A percentile compares a stretch with the other conserved stretches of the same genome.
Conservation (phyloP, 495 filamentous ascomycete species). For the Staphylotrichum longicolle region DNA sequence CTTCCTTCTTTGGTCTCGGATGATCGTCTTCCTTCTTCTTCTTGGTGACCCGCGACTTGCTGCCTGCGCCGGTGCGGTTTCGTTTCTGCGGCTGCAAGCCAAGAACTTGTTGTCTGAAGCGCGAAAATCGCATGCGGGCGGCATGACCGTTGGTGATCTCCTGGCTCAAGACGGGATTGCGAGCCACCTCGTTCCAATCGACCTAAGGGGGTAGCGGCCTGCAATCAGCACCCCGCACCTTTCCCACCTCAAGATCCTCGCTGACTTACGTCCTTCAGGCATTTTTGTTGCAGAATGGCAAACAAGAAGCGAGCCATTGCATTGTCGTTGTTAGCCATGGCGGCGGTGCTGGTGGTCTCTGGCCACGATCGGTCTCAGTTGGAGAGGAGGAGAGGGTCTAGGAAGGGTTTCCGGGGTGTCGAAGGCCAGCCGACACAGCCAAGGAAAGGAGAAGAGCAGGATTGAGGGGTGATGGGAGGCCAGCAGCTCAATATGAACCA, state of each 20-base stretch:
- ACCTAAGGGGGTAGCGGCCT: constrained; percentile 46
- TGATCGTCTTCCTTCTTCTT: constrained; percentile 39
- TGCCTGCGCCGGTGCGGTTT: constrained; percentile 35
- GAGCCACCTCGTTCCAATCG: constrained; percentile 70
- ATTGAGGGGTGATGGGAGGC: constrained; percentile 12
- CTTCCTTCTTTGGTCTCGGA: constrained; percentile 27
- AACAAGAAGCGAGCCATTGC: constrained; percentile 65
- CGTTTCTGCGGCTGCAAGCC: constrained; percentile 43
- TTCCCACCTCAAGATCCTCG: neutral
- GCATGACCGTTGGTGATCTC: constrained; percentile 77
- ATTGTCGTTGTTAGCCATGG: constrained; percentile 51
- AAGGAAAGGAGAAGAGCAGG: constrained; percentile 15
- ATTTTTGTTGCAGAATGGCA: constrained; percentile 72
- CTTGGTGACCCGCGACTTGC: constrained; percentile 40
- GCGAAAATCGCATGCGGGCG: constrained; percentile 75
- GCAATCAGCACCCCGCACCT: neutral
- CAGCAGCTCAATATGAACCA: constrained; percentile 32
- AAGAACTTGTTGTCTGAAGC: constrained; percentile 54
- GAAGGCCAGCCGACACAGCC: constrained; percentile 30
- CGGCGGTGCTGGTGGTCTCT: constrained; percentile 15
- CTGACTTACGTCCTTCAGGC: constrained; percentile 66
- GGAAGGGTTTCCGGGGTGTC: constrained; percentile 8
- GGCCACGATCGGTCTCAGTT: constrained; percentile 6
- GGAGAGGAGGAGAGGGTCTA: constrained; percentile 6
- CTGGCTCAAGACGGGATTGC: constrained; percentile 47